phyloP scores from a whole-genome alignment of 208 protist genomes.

The Acanthamoeba culbertsoni region DNA sequence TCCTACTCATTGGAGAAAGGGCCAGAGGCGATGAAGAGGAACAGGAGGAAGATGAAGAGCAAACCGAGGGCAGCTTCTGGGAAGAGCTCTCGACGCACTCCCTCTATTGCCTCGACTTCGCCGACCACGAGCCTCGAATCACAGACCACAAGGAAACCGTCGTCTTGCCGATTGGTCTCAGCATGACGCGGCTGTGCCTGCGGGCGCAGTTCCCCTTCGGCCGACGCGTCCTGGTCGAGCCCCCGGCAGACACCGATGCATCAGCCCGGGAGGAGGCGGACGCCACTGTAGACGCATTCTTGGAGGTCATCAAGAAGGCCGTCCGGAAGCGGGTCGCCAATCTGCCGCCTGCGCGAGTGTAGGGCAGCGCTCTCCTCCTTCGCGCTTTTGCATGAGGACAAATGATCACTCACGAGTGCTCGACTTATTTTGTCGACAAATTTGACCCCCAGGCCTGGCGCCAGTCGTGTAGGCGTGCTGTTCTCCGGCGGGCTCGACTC shows the following conservation, averaged over 20 bases:
- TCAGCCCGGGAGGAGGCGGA: background rate
- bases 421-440: too few species aligned
- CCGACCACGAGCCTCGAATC: too few species aligned
- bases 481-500: conserved; percentile 75
- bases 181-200: background rate
- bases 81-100: background rate
- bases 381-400: background rate
- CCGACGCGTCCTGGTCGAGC: background rate
- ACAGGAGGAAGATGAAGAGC: background rate
- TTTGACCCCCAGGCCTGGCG: background rate
- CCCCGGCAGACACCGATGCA: background rate
- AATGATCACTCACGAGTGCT: background rate
- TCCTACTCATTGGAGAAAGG: background rate
- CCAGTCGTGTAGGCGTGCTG: conserved; percentile 58
- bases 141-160: too few species aligned
- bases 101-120: conserved; percentile 4
- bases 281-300: background rate
- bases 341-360: background rate
- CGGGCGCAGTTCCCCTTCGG: background rate
- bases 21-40: background rate
- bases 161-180: background rate
- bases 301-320: conserved; percentile 16
- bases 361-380: background rate
- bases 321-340: background rate
- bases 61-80: background rate